Evolutionary conservation across 2,329 filamentous ascomycete genomes (phyloP).

Genomic region (Dactylellina drechsleri): DNA sequence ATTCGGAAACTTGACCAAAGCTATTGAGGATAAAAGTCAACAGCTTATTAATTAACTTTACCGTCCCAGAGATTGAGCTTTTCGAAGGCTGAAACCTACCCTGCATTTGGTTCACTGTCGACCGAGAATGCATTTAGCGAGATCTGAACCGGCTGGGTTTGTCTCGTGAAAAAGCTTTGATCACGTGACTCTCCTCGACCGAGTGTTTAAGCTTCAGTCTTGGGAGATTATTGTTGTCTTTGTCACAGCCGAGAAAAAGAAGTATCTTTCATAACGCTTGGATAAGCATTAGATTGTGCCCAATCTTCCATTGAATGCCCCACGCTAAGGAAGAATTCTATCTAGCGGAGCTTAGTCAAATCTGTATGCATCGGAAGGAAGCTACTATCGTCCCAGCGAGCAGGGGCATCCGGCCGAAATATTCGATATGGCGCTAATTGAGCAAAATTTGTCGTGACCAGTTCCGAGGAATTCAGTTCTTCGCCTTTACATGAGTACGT

Average conservation of each 20-base stretch:
- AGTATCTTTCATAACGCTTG: slow-evolving; percentile 40
- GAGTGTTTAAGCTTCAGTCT: not conserved
- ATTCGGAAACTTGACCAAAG: no score
- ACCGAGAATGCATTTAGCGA: not conserved
- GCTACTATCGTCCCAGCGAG: not conserved
- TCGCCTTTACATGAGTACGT: no score
- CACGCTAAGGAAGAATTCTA: slow-evolving; percentile 1
- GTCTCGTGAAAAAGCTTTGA: not conserved
- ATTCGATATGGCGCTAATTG: slow-evolving; percentile 36
- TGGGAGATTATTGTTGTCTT: not conserved
- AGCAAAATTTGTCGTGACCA: slow-evolving; percentile 43
- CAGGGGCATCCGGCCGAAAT: slow-evolving; percentile 40
- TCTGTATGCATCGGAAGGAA: not conserved
- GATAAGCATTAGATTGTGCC: slow-evolving; percentile 13
- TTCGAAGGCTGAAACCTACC: no score
- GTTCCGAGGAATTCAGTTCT: no score
- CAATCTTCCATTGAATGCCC: slow-evolving; percentile 11
- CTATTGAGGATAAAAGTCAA: no score
- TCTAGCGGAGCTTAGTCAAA: not conserved
- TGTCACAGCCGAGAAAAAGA: not conserved
- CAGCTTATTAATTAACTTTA: no score
- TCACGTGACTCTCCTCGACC: not conserved
- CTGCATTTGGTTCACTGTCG: not conserved
- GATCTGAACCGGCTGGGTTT: not conserved
- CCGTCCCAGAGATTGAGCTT: no score